Conservation (phyloP, 225 moss, liverwort and hornwort genomes). For the Polytrichum commune region DNA sequence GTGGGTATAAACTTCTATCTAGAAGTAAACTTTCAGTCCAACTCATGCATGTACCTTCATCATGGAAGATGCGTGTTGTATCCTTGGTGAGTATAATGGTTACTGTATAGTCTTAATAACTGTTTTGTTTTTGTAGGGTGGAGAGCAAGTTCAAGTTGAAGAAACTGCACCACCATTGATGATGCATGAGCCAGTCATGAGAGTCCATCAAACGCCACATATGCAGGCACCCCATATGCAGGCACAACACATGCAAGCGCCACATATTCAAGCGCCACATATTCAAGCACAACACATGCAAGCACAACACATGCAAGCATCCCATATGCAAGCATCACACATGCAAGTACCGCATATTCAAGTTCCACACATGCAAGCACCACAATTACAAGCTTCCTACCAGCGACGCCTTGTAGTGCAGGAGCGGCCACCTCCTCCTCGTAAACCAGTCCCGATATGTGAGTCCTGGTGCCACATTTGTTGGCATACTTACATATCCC, state of each 20-base stretch:
- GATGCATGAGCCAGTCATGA: conserved; percentile 36
- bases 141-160: conserved; percentile 38
- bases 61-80: no score
- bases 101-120: no score
- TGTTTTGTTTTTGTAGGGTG: conserved; percentile 9
- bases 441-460: conserved; percentile 53
- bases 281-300: conserved; percentile 27
- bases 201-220: conserved; percentile 33
- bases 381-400: conserved; percentile 32
- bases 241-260: conserved; percentile 29
- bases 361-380: conserved; percentile 28
- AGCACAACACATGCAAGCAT: conserved; percentile 28
- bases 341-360: conserved; percentile 34
- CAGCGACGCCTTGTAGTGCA: conserved; percentile 46
- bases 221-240: conserved; percentile 25
- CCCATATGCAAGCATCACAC: conserved; percentile 26
- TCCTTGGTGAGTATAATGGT: no score
- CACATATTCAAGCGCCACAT: conserved; percentile 33
- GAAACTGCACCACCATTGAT: conserved; percentile 37
- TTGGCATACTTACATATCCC: no score
- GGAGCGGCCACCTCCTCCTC: conserved; percentile 45
- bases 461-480: conserved; percentile 17
- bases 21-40: no score
- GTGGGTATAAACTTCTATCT: no score
- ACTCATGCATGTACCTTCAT: no score